Base-by-base conservation (phyloP, 2,329 filamentous ascomycete species). In the Aspergillus sojae region DNA sequence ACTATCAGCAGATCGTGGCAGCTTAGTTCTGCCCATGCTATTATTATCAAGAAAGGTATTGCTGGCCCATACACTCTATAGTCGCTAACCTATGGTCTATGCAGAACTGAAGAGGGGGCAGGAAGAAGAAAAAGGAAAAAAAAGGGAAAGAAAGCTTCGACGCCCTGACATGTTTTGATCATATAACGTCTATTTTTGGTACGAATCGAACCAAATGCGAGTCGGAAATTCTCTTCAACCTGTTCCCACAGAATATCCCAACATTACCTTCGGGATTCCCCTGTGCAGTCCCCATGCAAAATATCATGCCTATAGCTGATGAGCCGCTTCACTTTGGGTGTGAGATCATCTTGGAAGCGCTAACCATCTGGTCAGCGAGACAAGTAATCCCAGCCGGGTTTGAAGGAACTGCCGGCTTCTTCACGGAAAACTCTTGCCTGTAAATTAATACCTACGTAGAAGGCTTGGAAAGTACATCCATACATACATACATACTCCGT, bases 101-200 rank as follows among this genome's bases (percentile, higher is more conserved):
- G 48, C 48, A 52, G 52, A 39, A 19, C 4, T 21, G 50, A 53
- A 21, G 28, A 19, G 39, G 39, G n/a, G n/a, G 12, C 1, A 39
- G 21, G 23, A 55, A 39, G 4, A 34, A 39, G 26, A 14, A 39
- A 39, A 39, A 55, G 3, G 14, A 19, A 36, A 36, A 16, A 55
- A 26, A 39, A 11, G 36, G 21, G 36, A 39, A 26, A 11, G 9
- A 55, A 28, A 39, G 21, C 32, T 36, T 26, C n/a, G 14, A 23
- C 21, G 12, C 14, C 34, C 11, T 55, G 26, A 55, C 21, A 55
- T 19, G 23, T 36, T 55, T 23, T 28, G 34, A 39, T 21, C 32
- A 36, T 55, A 34, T 41, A 39, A 39, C n/a, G 52, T 39, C 52
- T 55, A 55, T 55, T 55, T 55, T 55, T 55, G 21, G 52, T 19